phyloP scores from a whole-genome alignment of 2,329 filamentous ascomycete genomes.

The Biscogniauxia marginata region DNA sequence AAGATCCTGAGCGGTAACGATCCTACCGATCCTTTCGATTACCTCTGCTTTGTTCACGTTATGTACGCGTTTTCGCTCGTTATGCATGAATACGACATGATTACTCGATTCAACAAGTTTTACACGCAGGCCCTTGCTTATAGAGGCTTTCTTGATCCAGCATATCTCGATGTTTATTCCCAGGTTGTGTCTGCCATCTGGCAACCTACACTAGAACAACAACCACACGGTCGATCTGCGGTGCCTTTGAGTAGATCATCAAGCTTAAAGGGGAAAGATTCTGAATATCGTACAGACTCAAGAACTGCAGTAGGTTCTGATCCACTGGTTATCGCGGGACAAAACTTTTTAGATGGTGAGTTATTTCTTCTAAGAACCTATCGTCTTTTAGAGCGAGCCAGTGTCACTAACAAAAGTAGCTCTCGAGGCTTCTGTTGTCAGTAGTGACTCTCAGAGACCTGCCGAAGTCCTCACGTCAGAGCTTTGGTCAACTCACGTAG shows the following conservation, averaged over 20 bases:
- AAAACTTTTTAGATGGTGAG: constrained; percentile 53
- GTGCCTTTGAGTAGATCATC: constrained; percentile 19
- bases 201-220: constrained; percentile 41
- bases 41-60: constrained; percentile 52
- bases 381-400: neutral
- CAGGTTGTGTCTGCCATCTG: constrained; percentile 47
- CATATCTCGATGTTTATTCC: constrained; percentile 40
- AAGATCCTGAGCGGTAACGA: constrained; percentile 39
- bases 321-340: constrained; percentile 40
- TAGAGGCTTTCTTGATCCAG: constrained; percentile 36
- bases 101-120: constrained; percentile 37
- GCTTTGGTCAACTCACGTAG: constrained; percentile 42
- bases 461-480: constrained; percentile 39
- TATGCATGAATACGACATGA: constrained; percentile 42
- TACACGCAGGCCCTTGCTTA: constrained; percentile 50
- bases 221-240: constrained; percentile 19
- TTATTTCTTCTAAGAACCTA: neutral
- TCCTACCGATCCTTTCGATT: constrained; percentile 40
- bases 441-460: constrained; percentile 27
- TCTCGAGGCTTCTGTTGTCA: constrained; percentile 45
- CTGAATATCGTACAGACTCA: constrained; percentile 20
- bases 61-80: constrained; percentile 50
- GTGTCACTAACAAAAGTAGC: constrained; percentile 35
- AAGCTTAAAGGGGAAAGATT: constrained; percentile 44
- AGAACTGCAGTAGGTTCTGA: constrained; percentile 29